Evolutionary conservation across 306 rosid species (phyloP).

Genomic region (Luffa acutangula): DNA sequence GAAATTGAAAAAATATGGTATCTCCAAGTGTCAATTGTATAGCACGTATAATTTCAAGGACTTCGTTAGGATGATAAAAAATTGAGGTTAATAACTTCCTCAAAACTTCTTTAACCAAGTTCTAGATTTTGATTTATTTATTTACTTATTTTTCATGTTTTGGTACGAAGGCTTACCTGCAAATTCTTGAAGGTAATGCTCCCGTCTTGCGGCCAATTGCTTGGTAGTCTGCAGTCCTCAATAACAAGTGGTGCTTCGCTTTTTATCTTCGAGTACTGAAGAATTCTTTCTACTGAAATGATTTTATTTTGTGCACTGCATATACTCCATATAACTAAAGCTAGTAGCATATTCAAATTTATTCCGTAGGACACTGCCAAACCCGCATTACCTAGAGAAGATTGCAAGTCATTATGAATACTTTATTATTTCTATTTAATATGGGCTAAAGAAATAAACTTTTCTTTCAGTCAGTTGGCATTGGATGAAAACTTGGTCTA

Average conservation of each 20-base stretch:
- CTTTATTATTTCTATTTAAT: neutral
- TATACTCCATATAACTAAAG: constrained; percentile 85
- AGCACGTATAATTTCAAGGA: neutral
- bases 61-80: neutral
- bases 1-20: neutral
- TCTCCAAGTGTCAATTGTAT: neutral
- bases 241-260: constrained; percentile 80
- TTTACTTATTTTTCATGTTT: neutral
- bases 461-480: neutral
- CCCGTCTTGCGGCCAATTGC: constrained; percentile 82
- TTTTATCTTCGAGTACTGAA: constrained; percentile 59
- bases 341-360: constrained; percentile 75
- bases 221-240: constrained; percentile 58
- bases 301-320: constrained; percentile 92
- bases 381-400: constrained; percentile 70
- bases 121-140: neutral
- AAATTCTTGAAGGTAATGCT: constrained; percentile 58
- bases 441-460: neutral
- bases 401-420: constrained; percentile 11
- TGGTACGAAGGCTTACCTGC: constrained; percentile 31
- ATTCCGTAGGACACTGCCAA: constrained; percentile 94
- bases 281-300: constrained; percentile 91
- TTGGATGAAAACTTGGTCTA: neutral
- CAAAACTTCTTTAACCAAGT: neutral
- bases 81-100: neutral